phyloP scores from a whole-genome alignment of 441 rosid genomes.

The Erodium trifolium region DNA sequence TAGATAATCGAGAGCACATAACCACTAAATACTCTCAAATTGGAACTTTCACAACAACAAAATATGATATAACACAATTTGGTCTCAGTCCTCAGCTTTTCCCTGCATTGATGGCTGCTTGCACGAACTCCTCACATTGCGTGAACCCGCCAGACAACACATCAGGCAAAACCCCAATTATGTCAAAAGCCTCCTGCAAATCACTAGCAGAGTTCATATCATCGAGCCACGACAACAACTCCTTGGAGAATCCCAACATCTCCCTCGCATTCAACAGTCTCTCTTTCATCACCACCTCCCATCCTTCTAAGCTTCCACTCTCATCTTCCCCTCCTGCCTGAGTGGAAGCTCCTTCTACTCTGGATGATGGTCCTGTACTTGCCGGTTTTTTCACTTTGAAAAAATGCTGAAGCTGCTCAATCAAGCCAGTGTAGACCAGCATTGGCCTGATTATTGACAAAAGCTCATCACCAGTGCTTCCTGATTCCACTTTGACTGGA shows the following conservation, averaged over 20 bases:
- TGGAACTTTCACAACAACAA: neutral
- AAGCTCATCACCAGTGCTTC: constrained; percentile 53
- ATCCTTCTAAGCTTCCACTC: constrained; percentile 53
- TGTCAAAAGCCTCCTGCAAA: constrained; percentile 92
- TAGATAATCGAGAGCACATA: neutral
- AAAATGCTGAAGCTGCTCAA: constrained; percentile 87
- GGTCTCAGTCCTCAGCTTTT: constrained; percentile 34
- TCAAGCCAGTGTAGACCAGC: constrained; percentile 93
- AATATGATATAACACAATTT: constrained; percentile 12
- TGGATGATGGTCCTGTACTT: constrained; percentile 18
- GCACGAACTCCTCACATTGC: constrained; percentile 73
- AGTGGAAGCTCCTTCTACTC: constrained; percentile 42
- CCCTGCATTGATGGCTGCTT: constrained; percentile 56
- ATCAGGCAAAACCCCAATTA: constrained; percentile 67
- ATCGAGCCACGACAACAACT: constrained; percentile 80
- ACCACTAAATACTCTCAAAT: neutral
- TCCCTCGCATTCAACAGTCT: constrained; percentile 66
- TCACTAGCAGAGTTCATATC: constrained; percentile 68
- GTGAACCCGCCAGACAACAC: constrained; percentile 67
- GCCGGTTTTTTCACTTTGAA: constrained; percentile 61
- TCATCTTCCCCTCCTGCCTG: constrained; percentile 34
- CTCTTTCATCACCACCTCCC: constrained; percentile 90
- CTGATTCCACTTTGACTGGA: constrained; percentile 37
- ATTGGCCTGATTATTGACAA: constrained; percentile 66
- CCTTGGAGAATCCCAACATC: constrained; percentile 85